Base-by-base conservation (phyloP, 805 yeast genomes). In the Dipodascopsis uninucleata region DNA sequence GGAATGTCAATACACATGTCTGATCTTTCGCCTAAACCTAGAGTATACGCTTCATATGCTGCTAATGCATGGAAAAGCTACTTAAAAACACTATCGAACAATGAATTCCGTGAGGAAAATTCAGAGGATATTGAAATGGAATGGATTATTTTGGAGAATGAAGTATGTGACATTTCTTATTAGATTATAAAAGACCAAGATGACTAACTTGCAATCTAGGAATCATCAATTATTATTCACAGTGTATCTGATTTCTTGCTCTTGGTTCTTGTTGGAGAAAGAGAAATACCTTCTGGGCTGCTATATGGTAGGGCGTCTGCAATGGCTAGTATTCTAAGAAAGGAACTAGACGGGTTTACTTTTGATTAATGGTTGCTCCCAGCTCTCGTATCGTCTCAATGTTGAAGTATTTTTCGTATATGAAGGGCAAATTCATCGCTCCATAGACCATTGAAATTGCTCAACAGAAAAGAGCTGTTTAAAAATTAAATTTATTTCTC, bases 141-240 rank as follows among this genome's bases (percentile, higher is more conserved):
- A 16, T 62, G 66, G 66, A 43, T 62, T 8, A 48, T 58, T 5
- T 36, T 60, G 17, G 55, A 49, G 23, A 54, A 58, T 17, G 57
- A 55, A 26, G 62, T 60, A 22, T 12, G 39, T 25, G 8, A 20
- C 31, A 50, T 54, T 18, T 49, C 45, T 5, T 49, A 52, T 22
- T 50, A 53, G 10, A 25, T 25, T 5, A 31, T 53, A 14, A 18
- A 46, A 17, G 34, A 31, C 25, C 34, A 39, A 18, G 41, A 41
- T 10, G 45, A 53, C 32, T 39, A 36, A 6, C 44, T 14, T 26
- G 12, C 12, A 26, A 26, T n/a, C 16, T 6, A 48, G 52, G 55
- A 50, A 21, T 47, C 55, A 5, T 36, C 50, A 8, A 42, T 50
- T 5, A 31, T 43, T 3, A 36, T 50, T 4, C 45, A 48, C 22